A percentile compares a stretch with the other conserved stretches of the same genome.
phyloP scores from a whole-genome alignment of 2,329 filamentous ascomycete genomes.

The Cryphonectria naterciae region DNA sequence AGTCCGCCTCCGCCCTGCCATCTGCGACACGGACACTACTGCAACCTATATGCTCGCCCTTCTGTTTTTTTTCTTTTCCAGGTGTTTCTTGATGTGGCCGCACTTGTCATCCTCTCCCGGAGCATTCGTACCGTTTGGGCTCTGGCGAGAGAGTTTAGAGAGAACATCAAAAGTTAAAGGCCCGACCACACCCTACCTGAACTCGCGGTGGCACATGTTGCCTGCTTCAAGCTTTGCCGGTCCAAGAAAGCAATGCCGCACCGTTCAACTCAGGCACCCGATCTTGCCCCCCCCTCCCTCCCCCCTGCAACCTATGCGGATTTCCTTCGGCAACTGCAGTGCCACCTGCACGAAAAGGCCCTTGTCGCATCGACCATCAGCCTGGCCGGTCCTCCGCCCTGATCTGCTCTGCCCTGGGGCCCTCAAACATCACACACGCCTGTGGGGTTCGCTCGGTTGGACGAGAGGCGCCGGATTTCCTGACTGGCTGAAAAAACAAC shows the following conservation, averaged over 20 bases:
- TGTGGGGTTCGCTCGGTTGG: conserved; percentile 19
- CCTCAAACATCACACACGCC: conserved; percentile 9
- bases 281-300: neutral
- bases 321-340: conserved; percentile 4
- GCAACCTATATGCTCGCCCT: conserved; percentile 16
- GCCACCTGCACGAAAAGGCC: conserved; percentile 6
- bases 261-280: conserved; percentile 2
- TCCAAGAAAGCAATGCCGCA: conserved; percentile 5
- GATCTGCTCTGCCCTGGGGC: neutral
- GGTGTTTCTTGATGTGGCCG: conserved; percentile 10
- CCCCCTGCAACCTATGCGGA: neutral
- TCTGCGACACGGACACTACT: conserved; percentile 25
- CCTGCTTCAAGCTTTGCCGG: neutral
- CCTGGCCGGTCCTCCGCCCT: neutral
- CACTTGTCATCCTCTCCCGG: conserved; percentile 17
- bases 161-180: neutral
- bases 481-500: conserved; percentile 24
- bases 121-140: conserved; percentile 13
- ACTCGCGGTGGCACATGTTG: neutral
- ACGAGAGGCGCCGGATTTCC: conserved; percentile 11
- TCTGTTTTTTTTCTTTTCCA: neutral
- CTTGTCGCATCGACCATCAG: conserved; percentile 6
- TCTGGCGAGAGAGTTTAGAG: neutral
- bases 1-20: conserved; percentile 13
- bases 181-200: conserved; percentile 1